Percentiles rank a stretch among this genome's conserved stretches.
Evolutionary conservation across 108 stramenopile species (phyloP).

Genomic region (Nannochloropsis gaditana): DNA sequence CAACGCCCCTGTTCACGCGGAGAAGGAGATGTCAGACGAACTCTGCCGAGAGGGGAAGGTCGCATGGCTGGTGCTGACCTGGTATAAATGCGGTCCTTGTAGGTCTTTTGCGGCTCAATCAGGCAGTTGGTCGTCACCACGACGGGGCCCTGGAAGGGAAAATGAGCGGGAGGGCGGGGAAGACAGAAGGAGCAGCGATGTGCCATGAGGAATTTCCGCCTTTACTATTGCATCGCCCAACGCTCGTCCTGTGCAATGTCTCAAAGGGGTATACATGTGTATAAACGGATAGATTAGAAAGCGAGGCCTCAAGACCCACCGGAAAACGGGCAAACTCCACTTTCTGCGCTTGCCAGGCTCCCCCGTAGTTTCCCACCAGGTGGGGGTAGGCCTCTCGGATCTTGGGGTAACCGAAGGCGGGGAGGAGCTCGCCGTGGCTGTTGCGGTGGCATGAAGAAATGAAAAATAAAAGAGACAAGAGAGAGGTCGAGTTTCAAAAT

Average conservation of each 20-base stretch:
- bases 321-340: constrained; percentile 59
- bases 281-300: background rate
- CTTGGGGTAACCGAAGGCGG: constrained; percentile 69
- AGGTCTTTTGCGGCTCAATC: constrained; percentile 62
- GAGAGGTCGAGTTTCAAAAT: background rate
- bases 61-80: background rate
- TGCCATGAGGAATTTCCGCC: too few relatives aligned
- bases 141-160: constrained; percentile 66
- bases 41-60: too few relatives aligned
- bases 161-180: background rate
- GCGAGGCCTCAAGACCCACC: background rate
- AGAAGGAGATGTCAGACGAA: too few relatives aligned
- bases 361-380: constrained; percentile 69
- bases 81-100: constrained; percentile 66
- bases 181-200: too few relatives aligned
- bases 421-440: constrained; percentile 73
- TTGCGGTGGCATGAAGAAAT: background rate
- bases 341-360: constrained; percentile 76
- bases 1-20: constrained; percentile 56
- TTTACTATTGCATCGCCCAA: too few relatives aligned
- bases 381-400: constrained; percentile 62
- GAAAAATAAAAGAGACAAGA: background rate
- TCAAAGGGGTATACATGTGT: background rate
- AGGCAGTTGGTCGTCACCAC: constrained; percentile 71
- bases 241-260: background rate